Percentiles rank a stretch among this genome's conserved stretches.
Conservation (phyloP, 1,139 yeast genomes). For the Pneumocystis sp. region DNA sequence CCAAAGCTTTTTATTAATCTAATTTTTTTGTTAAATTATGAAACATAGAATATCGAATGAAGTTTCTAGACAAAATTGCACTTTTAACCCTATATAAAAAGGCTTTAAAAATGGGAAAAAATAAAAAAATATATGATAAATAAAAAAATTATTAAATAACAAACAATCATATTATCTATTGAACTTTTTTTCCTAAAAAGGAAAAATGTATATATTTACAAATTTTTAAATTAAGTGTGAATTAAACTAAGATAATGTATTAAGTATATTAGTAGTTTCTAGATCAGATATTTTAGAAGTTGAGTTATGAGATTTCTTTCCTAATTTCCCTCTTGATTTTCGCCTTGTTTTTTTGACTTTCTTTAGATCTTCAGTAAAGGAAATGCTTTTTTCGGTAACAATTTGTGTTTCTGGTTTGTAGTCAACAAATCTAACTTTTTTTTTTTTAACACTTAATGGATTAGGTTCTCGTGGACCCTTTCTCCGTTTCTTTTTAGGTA, state of each 20-base stretch:
- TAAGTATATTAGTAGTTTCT: too few species aligned
- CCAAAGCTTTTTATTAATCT: background rate
- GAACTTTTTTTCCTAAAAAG: background rate
- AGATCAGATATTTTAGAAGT: background rate
- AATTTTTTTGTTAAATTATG: background rate
- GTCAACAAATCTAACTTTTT: background rate
- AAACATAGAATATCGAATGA: background rate
- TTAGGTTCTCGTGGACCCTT: conserved; percentile 12
- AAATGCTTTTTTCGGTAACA: background rate
- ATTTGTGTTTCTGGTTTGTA: background rate
- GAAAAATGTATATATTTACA: background rate
- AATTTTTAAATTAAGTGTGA: background rate
- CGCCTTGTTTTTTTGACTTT: background rate
- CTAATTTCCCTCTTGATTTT: background rate
- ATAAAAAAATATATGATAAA: background rate
- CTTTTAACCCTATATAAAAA: background rate
- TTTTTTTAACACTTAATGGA: conserved; percentile 11
- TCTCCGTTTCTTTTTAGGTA: conserved; percentile 8
- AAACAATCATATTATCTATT: background rate
- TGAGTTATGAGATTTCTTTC: background rate
- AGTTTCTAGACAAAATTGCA: background rate
- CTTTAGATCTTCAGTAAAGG: background rate
- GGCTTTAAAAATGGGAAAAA: background rate
- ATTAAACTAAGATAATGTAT: background rate
- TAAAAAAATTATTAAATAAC: background rate